Conservation (phyloP, 2,329 filamentous ascomycete genomes). For the Aspergillus sp. region DNA sequence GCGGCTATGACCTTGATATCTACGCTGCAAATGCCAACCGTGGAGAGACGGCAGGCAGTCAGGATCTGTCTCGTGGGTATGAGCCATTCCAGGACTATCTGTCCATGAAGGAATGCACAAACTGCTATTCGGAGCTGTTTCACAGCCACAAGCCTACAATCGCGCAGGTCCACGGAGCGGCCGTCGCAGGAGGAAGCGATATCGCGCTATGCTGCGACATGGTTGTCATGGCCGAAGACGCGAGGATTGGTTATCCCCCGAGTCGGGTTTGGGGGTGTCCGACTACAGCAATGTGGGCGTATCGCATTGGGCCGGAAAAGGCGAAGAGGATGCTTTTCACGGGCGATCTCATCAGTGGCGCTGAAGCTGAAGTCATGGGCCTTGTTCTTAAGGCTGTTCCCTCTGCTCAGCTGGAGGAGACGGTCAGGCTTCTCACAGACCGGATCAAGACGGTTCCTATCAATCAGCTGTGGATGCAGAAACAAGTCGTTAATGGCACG, state of each 20-base stretch:
- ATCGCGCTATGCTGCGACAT: slow-evolving; percentile 11
- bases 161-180: slow-evolving; percentile 10
- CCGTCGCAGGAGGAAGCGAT: slow-evolving; percentile 12
- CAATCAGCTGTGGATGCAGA: slow-evolving; percentile 14
- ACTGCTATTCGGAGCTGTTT: slow-evolving; percentile 9
- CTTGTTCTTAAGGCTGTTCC: slow-evolving; percentile 13
- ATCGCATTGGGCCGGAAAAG: slow-evolving; percentile 6
- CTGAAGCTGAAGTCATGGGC: slow-evolving; percentile 6
- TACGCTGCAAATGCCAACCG: background rate
- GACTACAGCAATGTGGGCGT: slow-evolving; percentile 15
- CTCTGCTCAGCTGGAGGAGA: slow-evolving; percentile 2
- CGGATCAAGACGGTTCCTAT: slow-evolving; percentile 7
- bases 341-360: slow-evolving; percentile 10
- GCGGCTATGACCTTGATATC: slow-evolving; percentile 5
- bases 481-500: slow-evolving; percentile 7
- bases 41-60: slow-evolving; percentile 3
- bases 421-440: background rate
- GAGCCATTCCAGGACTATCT: slow-evolving; percentile 4
- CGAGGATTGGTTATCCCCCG: slow-evolving; percentile 12
- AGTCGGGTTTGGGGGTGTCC: slow-evolving; percentile 12
- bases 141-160: slow-evolving; percentile 10
- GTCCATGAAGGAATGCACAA: slow-evolving; percentile 8
- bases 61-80: slow-evolving; percentile 2
- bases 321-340: slow-evolving; percentile 15
- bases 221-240: slow-evolving; percentile 11